Evolutionary conservation across 2,329 filamentous ascomycete species (phyloP).

Genomic region (Curvularia hawaiiensis): DNA sequence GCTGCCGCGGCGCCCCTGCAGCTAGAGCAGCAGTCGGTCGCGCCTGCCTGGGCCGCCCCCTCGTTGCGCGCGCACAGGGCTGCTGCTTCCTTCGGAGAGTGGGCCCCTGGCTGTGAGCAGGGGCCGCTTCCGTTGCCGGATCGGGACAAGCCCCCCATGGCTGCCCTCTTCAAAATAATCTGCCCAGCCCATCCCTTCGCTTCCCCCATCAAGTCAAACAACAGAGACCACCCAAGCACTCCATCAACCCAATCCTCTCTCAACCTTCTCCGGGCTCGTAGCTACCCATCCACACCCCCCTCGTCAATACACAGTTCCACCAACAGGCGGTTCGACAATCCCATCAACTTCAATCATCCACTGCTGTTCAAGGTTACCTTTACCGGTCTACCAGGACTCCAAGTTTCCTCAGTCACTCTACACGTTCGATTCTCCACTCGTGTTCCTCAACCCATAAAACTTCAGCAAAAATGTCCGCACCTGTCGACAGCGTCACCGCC

Average conservation of each 20-base stretch:
- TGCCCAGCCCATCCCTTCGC: conserved; percentile 29
- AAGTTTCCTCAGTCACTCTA: conserved; percentile 49
- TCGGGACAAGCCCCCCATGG: conserved; percentile 31
- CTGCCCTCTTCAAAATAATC: conserved; percentile 24
- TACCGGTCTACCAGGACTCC: conserved; percentile 49
- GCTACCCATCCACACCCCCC: conserved; percentile 59
- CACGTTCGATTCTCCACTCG: conserved; percentile 50
- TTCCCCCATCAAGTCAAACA: conserved; percentile 42
- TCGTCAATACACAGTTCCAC: conserved; percentile 55
- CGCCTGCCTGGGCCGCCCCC: not conserved
- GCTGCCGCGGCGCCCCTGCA: not conserved
- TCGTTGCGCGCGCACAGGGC: conserved; percentile 20
- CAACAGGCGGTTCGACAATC: conserved; percentile 54
- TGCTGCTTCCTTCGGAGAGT: conserved; percentile 24
- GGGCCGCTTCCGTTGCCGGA: conserved; percentile 35
- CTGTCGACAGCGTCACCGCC: conserved; percentile 79
- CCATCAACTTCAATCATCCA: conserved; percentile 37
- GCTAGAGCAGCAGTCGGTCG: conserved; percentile 4
- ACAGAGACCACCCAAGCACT: conserved; percentile 34
- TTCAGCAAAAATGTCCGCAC: conserved; percentile 78
- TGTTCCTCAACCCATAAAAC: conserved; percentile 59
- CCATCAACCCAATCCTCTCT: conserved; percentile 40
- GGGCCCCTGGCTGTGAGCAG: conserved; percentile 26
- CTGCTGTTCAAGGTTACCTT: conserved; percentile 48
- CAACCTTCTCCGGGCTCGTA: conserved; percentile 51